phyloP scores from a whole-genome alignment of 164 flowering plant genomes.

The Aristolochia fimbriata region DNA sequence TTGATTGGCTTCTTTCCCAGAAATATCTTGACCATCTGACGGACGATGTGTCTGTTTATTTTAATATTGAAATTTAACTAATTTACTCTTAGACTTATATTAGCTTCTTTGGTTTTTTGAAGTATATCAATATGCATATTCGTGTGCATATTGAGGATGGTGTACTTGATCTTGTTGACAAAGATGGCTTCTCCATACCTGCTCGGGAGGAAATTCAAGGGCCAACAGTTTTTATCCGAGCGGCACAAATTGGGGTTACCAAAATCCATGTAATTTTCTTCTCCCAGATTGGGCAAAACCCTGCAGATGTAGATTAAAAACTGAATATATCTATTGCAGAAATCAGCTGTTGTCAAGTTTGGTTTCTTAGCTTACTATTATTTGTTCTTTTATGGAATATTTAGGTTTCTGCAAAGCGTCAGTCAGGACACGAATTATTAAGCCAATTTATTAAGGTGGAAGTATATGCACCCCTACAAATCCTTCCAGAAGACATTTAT shows the following conservation, averaged over 20 bases:
- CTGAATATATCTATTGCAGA: too few relatives aligned
- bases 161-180: slow-evolving; percentile 42
- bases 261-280: too few relatives aligned
- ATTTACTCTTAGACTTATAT: background rate
- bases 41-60: too few relatives aligned
- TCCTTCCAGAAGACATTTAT: slow-evolving; percentile 59
- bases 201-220: slow-evolving; percentile 19
- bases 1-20: too few relatives aligned
- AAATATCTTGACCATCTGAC: background rate
- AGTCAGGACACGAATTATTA: slow-evolving; percentile 61
- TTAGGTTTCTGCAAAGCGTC: slow-evolving; percentile 67
- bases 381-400: slow-evolving; percentile 8
- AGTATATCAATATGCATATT: slow-evolving; percentile 74
- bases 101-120: slow-evolving; percentile 15
- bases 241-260: slow-evolving; percentile 6
- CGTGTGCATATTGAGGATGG: slow-evolving; percentile 59
- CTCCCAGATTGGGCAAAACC: too few relatives aligned
- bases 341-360: background rate
- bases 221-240: slow-evolving; percentile 44
- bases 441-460: slow-evolving; percentile 67
- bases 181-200: slow-evolving; percentile 18
- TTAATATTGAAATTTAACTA: background rate
- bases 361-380: background rate
- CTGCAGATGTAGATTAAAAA: too few relatives aligned
- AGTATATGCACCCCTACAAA: slow-evolving; percentile 68